Conservation (phyloP, 345 rosid species). For the Hirschfeldia incana region DNA sequence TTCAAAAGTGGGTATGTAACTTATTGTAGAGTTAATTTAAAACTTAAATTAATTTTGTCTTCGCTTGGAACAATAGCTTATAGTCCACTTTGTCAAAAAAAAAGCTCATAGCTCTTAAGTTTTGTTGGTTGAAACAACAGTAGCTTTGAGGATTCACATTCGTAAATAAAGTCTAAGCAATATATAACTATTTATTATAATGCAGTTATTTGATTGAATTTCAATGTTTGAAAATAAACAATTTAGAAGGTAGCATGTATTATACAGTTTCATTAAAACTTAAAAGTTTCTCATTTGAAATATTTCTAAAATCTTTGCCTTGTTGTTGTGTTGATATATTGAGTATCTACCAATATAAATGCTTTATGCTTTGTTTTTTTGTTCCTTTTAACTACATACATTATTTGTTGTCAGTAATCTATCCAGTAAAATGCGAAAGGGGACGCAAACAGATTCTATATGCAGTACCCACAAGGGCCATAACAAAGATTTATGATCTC, state of each 20-base stretch:
- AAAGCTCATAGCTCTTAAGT: neutral
- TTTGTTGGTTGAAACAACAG: neutral
- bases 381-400: neutral
- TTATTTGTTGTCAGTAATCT: conserved; percentile 4
- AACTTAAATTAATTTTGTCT: neutral
- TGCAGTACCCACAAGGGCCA: conserved; percentile 27
- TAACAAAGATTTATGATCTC: conserved; percentile 18
- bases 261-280: neutral
- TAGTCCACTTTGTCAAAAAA: neutral
- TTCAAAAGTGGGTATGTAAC: neutral
- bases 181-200: neutral
- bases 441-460: neutral
- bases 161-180: neutral
- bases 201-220: neutral
- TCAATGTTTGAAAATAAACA: no score
- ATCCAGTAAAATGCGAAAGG: conserved; percentile 10
- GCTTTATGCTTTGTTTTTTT: neutral
- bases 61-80: neutral
- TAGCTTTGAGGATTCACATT: neutral
- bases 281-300: neutral
- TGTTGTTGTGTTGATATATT: neutral
- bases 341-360: neutral
- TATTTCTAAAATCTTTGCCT: neutral
- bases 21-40: neutral
- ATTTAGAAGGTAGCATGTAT: neutral